These are phyloP conservation scores for Hypoxylon sp. DNA, from an alignment of 2,329 filamentous ascomycete genomes.

Conservation along the genomic window DNA sequence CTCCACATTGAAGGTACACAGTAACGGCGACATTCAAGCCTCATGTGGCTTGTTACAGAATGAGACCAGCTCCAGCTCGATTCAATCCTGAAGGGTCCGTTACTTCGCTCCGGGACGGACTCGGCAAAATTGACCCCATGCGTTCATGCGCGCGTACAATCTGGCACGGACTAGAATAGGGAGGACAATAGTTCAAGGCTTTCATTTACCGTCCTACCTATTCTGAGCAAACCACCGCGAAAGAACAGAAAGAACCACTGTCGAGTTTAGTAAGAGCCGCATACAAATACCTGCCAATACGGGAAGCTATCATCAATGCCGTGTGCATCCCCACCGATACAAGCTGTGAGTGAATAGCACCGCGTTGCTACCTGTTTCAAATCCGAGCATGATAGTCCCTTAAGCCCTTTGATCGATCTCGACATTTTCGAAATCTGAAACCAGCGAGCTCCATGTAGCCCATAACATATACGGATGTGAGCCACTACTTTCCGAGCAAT, in stretches of 20 bases:
- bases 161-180: constrained; percentile 24
- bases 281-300: constrained; percentile 25
- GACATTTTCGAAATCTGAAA: constrained; percentile 18
- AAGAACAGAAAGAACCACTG: constrained; percentile 16
- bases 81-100: constrained; percentile 9
- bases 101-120: constrained; percentile 17
- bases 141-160: constrained; percentile 1
- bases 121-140: constrained; percentile 19
- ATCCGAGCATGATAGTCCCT: no score
- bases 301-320: constrained; percentile 22
- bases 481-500: constrained; percentile 1
- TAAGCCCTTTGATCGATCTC: constrained; percentile 9
- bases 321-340: constrained; percentile 18
- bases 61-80: background rate
- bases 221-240: constrained; percentile 23
- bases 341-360: no score
- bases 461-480: background rate
- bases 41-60: constrained; percentile 16
- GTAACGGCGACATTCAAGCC: constrained; percentile 1
- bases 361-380: no score
- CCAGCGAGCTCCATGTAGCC: constrained; percentile 2
- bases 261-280: constrained; percentile 16
- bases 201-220: constrained; percentile 29
- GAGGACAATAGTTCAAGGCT: constrained; percentile 27
- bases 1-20: background rate